Conservation (phyloP, 768 basidiomycete genomes). For the Sarcomyxa edulis region DNA sequence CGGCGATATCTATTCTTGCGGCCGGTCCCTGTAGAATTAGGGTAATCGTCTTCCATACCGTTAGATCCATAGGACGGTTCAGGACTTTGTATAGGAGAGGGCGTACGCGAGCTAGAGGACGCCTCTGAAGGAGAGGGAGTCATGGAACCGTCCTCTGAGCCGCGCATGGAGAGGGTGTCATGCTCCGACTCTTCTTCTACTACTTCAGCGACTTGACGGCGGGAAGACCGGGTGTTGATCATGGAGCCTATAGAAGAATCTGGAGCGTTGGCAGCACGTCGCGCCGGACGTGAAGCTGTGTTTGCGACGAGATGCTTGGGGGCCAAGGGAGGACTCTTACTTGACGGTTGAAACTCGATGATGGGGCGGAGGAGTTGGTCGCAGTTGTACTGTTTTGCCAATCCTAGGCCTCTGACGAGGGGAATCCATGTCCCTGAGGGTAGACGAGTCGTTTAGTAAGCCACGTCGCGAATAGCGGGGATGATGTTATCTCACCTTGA, state of each 20-base stretch:
- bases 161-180: slow-evolving; percentile 61
- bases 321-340: slow-evolving; percentile 89
- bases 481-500: slow-evolving; percentile 67
- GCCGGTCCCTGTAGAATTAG: slow-evolving; percentile 23
- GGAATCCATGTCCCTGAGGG: slow-evolving; percentile 95
- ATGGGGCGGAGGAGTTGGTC: slow-evolving; percentile 84
- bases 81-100: slow-evolving; percentile 76
- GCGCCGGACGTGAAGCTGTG: slow-evolving; percentile 44
- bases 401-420: slow-evolving; percentile 77
- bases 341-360: slow-evolving; percentile 81
- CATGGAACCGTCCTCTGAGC: slow-evolving; percentile 85
- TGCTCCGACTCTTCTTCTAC: slow-evolving; percentile 56
- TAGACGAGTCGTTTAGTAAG: slow-evolving; percentile 6
- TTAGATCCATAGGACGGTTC: slow-evolving; percentile 40
- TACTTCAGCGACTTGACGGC: slow-evolving; percentile 42
- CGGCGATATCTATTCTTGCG: slow-evolving; percentile 46
- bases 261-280: slow-evolving; percentile 37
- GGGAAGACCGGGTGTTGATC: slow-evolving; percentile 57
- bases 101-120: slow-evolving; percentile 87
- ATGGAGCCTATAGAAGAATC: slow-evolving; percentile 25
- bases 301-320: slow-evolving; percentile 92
- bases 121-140: slow-evolving; percentile 84
- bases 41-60: slow-evolving; percentile 33
- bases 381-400: slow-evolving; percentile 93
- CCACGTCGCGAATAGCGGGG: slow-evolving; percentile 7